Conservation (phyloP, 148 eudicot species). For the Tetragonia tetragonoides region DNA sequence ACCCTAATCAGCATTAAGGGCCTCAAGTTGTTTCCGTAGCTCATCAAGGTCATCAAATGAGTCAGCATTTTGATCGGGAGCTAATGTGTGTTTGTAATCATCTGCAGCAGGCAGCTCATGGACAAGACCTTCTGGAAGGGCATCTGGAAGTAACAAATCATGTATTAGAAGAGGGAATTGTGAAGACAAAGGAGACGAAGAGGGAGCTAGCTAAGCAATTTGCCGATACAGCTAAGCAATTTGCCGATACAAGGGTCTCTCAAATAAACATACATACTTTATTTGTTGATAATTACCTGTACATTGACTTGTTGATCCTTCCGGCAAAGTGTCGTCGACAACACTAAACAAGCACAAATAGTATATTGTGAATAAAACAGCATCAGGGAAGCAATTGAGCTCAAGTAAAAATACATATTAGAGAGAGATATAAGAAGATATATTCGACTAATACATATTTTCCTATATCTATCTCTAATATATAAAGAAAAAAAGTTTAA, state of each 20-base stretch:
- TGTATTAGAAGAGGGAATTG: not conserved
- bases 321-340: constrained; percentile 53
- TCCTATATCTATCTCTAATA: too few species aligned
- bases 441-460: too few species aligned
- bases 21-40: constrained; percentile 72
- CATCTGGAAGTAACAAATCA: constrained; percentile 35
- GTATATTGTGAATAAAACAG: constrained; percentile 5
- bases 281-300: constrained; percentile 40
- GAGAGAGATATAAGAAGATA: too few species aligned
- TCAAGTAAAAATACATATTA: not conserved
- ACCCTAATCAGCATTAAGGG: constrained; percentile 46
- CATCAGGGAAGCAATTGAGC: constrained; percentile 1
- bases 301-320: constrained; percentile 30
- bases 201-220: not conserved
- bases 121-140: constrained; percentile 74
- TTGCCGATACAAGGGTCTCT: not conserved
- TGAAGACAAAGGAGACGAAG: not conserved
- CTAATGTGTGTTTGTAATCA: constrained; percentile 33
- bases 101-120: constrained; percentile 84
- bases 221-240: not conserved
- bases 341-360: constrained; percentile 47
- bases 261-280: not conserved
- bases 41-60: constrained; percentile 76
- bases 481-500: too few species aligned
- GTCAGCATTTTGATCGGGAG: constrained; percentile 34